Evolutionary conservation across 2,329 filamentous ascomycete species (phyloP), one percentile per base, ranked within the genome.

Genomic region (Colletotrichum chlorophyti): DNA sequence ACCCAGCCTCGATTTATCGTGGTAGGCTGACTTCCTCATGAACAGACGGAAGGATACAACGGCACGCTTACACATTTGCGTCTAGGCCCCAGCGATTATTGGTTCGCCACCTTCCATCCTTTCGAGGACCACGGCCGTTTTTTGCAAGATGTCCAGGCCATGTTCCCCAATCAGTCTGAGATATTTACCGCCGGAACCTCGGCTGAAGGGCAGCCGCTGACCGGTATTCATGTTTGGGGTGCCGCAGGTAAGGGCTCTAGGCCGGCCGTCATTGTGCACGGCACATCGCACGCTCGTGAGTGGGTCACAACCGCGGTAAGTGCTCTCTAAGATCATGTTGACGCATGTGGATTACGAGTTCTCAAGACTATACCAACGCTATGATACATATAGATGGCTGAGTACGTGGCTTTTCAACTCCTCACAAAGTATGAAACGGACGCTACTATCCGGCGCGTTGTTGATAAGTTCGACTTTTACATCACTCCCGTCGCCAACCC

Each of bases 211-310:
- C 74, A 79, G 31, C 60, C 70, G 55, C 91, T 94, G 51, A 82
- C 83, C 8, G 91, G 87, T 1, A 72, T 86, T 32, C 83, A 85
- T 60, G 73, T 86, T 58, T 86, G 76, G 70, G 83, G 83, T 3
- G 72, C 65, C 43, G 66, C 66, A 2, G 76, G 76, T 1, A 74
- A 73, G 46, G 77, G 79, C 24, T 69, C 64, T 19, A 82, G 81
- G 61, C 82, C 82, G 1, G 83, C 81, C 15, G 69, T 85, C 40
- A 70, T 83, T 17, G 77, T 77, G 60, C 81, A 84, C 58, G 76
- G 78, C 17, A 83, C 78, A 40, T 78, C 82, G 1, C 81, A 85
- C 65, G 79, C 81, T 8, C 72, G 82, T 29, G 81, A 84, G 69
- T 84, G 81, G 81, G 83, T 84, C 43, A 75, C 76, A 15, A 76